Evolutionary conservation across 768 basidiomycete species (phyloP), one percentile per base, ranked within the genome.

Genomic region (Kwoniella shandongensis): DNA sequence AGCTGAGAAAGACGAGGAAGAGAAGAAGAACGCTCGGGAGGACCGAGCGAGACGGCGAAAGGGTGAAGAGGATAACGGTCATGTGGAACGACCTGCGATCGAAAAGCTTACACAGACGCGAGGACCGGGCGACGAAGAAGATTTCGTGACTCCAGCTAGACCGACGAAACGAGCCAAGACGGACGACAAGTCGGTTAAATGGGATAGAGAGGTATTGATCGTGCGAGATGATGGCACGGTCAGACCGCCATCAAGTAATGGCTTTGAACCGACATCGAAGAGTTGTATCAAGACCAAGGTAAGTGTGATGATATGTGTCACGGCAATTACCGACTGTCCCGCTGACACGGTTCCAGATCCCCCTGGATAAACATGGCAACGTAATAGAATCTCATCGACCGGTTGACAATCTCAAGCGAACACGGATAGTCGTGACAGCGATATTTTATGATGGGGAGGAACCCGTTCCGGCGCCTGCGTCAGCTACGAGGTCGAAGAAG

Each of bases 171-270:
- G 61, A 45, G 38, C 44, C 7, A 65, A 66, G 58, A 64, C 27
- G 46, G 47, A 41, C 59, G 69, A 48, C 20, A 74, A 63, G 48
- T 45, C 35, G 7, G 71, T 78, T 10, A 65, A 56, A 38, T 78
- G 76, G 75, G 74, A 78, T 51, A 76, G 66, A 44, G 71, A 69
- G 2, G 46, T 78, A 39, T 62, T 76, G 17, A 46, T 75, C 45
- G 67, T 72, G n/a, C 44, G 69, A 17, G 70, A 70, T 50, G 58
- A 63, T 35, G 67, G 65, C 18, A 44, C 45, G 10, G 20, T 42
- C 7, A 20, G 46, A 17, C 39, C 49, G 1, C 17, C 56, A 15
- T 56, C 51, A 22, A 57, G 36, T 39, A 39, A 41, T n/a, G 15
- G 42, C 2, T 35, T 30, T 35, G 42, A 47, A 48, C 20, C 45